These are phyloP conservation scores for Epithemia pelagica DNA, from an alignment of 108 stramenopile species.

Conservation along the genomic window DNA sequence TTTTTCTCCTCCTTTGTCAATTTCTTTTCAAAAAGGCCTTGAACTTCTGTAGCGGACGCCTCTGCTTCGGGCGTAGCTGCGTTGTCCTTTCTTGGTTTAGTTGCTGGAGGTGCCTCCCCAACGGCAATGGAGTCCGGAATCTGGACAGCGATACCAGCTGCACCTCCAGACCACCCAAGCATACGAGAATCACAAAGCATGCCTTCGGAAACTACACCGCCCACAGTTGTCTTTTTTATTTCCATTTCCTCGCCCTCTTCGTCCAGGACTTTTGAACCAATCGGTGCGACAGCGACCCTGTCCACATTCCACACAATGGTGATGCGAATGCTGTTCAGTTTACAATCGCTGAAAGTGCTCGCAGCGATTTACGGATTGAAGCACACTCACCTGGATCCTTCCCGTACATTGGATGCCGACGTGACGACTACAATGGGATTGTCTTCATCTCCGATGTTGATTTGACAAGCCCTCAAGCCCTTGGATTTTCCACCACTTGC, in stretches of 20 bases:
- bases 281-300: slow-evolving; percentile 63
- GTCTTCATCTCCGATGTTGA: slow-evolving; percentile 41
- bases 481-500: slow-evolving; percentile 41
- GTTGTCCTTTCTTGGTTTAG: slow-evolving; percentile 57
- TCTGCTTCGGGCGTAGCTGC: slow-evolving; percentile 4
- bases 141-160: slow-evolving; percentile 67
- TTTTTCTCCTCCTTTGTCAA: slow-evolving; percentile 90
- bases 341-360: not conserved
- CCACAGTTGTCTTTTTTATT: slow-evolving; percentile 70
- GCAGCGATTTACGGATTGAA: not conserved
- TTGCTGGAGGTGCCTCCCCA: slow-evolving; percentile 62
- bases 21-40: slow-evolving; percentile 77
- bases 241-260: slow-evolving; percentile 61
- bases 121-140: slow-evolving; percentile 52
- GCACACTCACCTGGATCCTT: slow-evolving; percentile 39
- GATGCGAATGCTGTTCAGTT: not conserved
- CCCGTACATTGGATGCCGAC: slow-evolving; percentile 67
- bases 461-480: slow-evolving; percentile 30
- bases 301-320: not conserved
- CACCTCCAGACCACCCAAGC: slow-evolving; percentile 81
- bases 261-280: slow-evolving; percentile 48
- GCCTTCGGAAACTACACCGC: slow-evolving; percentile 70
- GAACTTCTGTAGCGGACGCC: slow-evolving; percentile 19
- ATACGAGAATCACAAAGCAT: slow-evolving; percentile 89
- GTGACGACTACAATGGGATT: slow-evolving; percentile 62